Percentiles rank a stretch among this genome's conserved stretches.
phyloP scores from a whole-genome alignment of 495 filamentous ascomycete genomes.

The Neurospora africana region DNA sequence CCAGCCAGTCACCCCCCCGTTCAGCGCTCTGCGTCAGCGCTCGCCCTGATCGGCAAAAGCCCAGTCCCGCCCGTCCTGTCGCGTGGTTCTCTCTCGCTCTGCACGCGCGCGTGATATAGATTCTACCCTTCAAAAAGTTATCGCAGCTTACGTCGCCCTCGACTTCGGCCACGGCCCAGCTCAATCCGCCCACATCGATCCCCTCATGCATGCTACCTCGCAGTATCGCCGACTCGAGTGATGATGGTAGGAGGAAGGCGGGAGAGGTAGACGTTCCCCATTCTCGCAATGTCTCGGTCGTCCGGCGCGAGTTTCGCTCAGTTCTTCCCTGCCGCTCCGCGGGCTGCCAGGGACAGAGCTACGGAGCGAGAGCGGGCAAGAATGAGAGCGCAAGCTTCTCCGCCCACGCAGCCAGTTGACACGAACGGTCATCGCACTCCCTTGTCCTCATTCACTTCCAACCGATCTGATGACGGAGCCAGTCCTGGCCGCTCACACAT shows the following conservation, averaged over 20 bases:
- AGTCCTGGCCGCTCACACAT: constrained; percentile 8
- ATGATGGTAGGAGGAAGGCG: constrained; percentile 45
- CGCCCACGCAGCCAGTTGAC: constrained; percentile 14
- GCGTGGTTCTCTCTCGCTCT: constrained; percentile 13
- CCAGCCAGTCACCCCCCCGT: background rate
- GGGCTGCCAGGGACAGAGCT: constrained; percentile 44
- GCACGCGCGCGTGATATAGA: constrained; percentile 21
- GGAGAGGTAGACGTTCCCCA: constrained; percentile 34
- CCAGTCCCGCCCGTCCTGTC: constrained; percentile 9
- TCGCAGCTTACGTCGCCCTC: background rate
- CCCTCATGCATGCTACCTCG: constrained; percentile 32
- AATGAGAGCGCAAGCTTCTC: constrained; percentile 25
- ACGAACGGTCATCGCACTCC: constrained; percentile 14
- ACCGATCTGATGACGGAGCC: constrained; percentile 9
- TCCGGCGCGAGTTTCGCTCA: constrained; percentile 71
- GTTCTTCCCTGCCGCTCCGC: constrained; percentile 81
- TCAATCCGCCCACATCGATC: constrained; percentile 6
- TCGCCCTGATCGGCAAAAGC: constrained; percentile 13
- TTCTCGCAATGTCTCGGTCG: constrained; percentile 63
- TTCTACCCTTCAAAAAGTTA: constrained; percentile 2
- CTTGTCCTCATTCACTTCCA: constrained; percentile 3
- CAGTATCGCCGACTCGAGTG: constrained; percentile 31
- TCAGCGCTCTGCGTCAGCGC: constrained; percentile 6
- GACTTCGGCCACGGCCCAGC: background rate
- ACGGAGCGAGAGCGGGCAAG: constrained; percentile 40